phyloP scores from a whole-genome alignment of 768 basidiomycete species.

The Hypholoma fasciculare region DNA sequence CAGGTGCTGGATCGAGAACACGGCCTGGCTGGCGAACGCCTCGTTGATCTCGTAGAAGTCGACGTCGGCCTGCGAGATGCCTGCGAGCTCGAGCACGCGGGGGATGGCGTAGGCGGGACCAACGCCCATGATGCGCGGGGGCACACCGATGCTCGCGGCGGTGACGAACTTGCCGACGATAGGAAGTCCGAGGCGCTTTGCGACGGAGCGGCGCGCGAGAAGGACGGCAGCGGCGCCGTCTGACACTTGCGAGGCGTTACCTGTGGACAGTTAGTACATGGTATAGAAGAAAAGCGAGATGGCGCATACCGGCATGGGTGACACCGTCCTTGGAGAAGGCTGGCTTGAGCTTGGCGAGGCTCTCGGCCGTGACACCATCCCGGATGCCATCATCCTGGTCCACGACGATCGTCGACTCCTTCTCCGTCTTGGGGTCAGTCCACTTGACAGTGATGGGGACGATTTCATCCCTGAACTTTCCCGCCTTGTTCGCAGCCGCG shows the following conservation, averaged over 20 bases:
- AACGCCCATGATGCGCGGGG: slow-evolving; percentile 88
- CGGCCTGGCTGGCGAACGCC: slow-evolving; percentile 83
- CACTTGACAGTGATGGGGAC: slow-evolving; percentile 73
- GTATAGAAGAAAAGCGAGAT: slow-evolving; percentile 4
- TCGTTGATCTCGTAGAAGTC: slow-evolving; percentile 95
- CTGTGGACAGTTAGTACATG: slow-evolving; percentile 13
- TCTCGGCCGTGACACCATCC: slow-evolving; percentile 80
- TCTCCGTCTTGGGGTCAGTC: slow-evolving; percentile 73
- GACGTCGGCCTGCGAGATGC: slow-evolving; percentile 67
- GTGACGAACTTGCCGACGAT: slow-evolving; percentile 85
- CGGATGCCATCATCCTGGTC: slow-evolving; percentile 86
- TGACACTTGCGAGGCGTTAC: slow-evolving; percentile 88
- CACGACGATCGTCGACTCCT: slow-evolving; percentile 65
- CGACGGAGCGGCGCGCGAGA: slow-evolving; percentile 76
- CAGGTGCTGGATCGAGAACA: slow-evolving; percentile 70
- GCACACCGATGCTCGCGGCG: slow-evolving; percentile 73
- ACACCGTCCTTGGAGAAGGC: slow-evolving; percentile 75
- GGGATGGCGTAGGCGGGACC: slow-evolving; percentile 91
- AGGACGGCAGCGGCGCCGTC: slow-evolving; percentile 93
- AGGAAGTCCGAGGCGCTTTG: slow-evolving; percentile 81
- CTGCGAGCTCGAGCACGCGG: slow-evolving; percentile 62
- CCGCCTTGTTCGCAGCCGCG: slow-evolving; percentile 73
- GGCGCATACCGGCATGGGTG: slow-evolving; percentile 66
- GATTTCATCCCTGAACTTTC: slow-evolving; percentile 84
- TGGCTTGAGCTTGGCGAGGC: slow-evolving; percentile 80